Evolutionary conservation across 345 rosid species (phyloP).

Genomic region (Psidium friedrichsthalianum): DNA sequence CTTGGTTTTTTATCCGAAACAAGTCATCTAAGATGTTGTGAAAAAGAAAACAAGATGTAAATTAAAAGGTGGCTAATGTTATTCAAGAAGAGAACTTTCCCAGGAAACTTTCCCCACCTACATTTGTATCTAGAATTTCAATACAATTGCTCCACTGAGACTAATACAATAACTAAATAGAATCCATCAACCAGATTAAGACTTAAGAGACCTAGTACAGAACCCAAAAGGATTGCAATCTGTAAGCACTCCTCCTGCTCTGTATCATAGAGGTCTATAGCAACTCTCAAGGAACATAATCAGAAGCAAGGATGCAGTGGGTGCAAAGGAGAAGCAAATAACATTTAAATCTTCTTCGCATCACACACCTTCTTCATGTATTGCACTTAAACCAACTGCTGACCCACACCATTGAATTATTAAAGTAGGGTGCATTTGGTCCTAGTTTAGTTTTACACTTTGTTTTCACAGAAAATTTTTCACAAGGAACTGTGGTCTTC

Average conservation of each 20-base stretch:
- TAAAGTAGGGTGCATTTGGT: neutral
- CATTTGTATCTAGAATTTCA: neutral
- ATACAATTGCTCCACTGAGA: neutral
- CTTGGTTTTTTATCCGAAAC: neutral
- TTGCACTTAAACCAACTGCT: neutral
- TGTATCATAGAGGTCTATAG: neutral
- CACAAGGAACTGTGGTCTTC: neutral
- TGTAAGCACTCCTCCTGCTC: neutral
- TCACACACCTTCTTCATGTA: neutral
- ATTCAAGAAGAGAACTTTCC: neutral
- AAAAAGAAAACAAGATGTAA: neutral
- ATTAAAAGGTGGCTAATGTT: neutral
- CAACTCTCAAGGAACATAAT: neutral
- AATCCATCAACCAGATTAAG: neutral
- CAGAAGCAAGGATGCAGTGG: neutral
- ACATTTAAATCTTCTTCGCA: neutral
- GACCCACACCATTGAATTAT: neutral
- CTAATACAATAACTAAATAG: neutral
- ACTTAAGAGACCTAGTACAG: neutral
- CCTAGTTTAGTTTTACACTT: neutral
- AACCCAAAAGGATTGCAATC: neutral
- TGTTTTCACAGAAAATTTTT: neutral
- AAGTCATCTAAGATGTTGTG: neutral
- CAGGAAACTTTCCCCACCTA: neutral
- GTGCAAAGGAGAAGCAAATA: neutral